Conservation (phyloP, 306 rosid species). For the Cercis canadensis region DNA sequence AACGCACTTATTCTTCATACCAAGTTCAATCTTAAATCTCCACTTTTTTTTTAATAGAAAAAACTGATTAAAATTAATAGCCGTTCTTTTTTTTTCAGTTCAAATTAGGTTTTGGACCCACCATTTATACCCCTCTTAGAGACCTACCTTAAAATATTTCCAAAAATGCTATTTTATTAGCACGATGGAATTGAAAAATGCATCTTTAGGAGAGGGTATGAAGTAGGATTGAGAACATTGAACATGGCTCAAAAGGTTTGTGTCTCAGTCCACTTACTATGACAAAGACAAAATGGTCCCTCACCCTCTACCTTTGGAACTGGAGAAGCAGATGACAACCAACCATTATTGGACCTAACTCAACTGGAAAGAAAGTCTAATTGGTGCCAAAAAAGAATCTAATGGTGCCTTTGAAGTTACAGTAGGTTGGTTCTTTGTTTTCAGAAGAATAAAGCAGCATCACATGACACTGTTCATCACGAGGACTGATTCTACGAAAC, state of each 20-base stretch:
- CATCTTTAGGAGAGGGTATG: constrained; percentile 9
- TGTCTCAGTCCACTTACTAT: neutral
- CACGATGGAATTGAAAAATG: constrained; percentile 27
- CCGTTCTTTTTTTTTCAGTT: constrained; percentile 35
- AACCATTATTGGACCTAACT: no score
- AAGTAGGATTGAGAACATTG: constrained; percentile 35
- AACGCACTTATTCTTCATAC: no score
- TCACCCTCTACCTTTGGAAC: constrained; percentile 23
- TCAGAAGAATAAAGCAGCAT: constrained; percentile 35
- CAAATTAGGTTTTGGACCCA: constrained; percentile 37
- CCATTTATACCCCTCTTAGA: constrained; percentile 40
- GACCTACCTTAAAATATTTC: constrained; percentile 40
- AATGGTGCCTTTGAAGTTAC: constrained; percentile 10
- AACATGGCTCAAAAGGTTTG: constrained; percentile 30
- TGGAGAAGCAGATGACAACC: no score
- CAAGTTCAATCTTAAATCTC: constrained; percentile 1
- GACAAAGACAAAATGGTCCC: constrained; percentile 37
- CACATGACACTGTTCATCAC: no score
- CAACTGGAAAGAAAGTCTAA: no score
- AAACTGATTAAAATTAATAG: constrained; percentile 1
- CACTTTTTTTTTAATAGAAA: neutral
- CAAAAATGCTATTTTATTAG: constrained; percentile 36
- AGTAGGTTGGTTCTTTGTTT: no score
- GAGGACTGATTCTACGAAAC: no score
- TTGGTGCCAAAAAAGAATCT: constrained; percentile 34